Conservation (phyloP, 179 eudicot genomes). For the Beta corolliflora region DNA sequence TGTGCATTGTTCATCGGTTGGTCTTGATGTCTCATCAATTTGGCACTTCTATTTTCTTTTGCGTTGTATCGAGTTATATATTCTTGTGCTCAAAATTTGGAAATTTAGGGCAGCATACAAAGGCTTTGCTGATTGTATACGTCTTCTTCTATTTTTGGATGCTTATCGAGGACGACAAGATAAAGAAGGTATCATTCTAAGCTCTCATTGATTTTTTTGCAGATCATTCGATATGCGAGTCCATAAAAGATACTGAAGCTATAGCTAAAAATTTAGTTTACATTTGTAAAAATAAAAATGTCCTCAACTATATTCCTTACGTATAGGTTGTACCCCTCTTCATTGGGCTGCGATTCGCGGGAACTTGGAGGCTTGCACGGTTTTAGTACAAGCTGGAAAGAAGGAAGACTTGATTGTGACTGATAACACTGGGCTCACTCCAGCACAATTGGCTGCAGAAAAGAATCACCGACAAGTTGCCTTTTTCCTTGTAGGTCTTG, state of each 20-base stretch:
- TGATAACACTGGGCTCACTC: constrained; percentile 93
- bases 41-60: neutral
- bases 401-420: constrained; percentile 84
- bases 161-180: constrained; percentile 96
- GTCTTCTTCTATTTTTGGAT: constrained; percentile 89
- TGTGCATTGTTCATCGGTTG: neutral
- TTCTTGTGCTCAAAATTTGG: constrained; percentile 20
- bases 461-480: constrained; percentile 99
- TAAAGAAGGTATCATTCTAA: constrained; percentile 65
- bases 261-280: constrained; percentile 1
- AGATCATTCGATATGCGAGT: neutral
- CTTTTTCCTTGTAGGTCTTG: constrained; percentile 95
- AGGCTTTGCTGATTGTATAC: constrained; percentile 98
- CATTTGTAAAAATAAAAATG: neutral
- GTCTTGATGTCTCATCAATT: neutral
- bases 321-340: constrained; percentile 94
- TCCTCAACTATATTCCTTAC: constrained; percentile 4
- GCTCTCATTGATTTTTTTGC: constrained; percentile 1
- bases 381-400: constrained; percentile 97
- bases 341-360: constrained; percentile 99
- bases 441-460: constrained; percentile 97
- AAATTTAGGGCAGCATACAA: constrained; percentile 95
- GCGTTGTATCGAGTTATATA: neutral
- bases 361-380: constrained; percentile 96
- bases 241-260: constrained; percentile 4